phyloP scores from a whole-genome alignment of 2,329 filamentous ascomycete genomes.

The Aspergillus thermomutatus region DNA sequence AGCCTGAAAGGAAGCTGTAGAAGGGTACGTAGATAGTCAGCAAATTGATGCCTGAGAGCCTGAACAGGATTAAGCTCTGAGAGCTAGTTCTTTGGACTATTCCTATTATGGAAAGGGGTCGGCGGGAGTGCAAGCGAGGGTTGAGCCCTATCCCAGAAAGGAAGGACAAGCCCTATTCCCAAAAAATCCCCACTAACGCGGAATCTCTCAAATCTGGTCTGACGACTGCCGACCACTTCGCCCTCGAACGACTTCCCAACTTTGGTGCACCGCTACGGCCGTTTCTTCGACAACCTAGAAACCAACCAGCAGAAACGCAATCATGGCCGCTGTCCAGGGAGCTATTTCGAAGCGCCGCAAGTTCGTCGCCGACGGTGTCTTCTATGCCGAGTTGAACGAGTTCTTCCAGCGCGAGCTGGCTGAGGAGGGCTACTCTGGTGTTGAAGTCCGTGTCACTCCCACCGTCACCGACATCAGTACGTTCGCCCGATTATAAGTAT shows the following conservation, averaged over 20 bases:
- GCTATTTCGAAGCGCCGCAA: constrained; percentile 56
- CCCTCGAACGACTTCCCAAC: constrained; percentile 28
- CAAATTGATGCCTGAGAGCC: constrained; percentile 4
- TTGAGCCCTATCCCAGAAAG: constrained; percentile 39
- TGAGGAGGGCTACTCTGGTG: constrained; percentile 99
- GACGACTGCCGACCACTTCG: constrained; percentile 25
- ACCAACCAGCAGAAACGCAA: constrained; percentile 37
- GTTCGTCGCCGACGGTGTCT: constrained; percentile 97
- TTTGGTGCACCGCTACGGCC: constrained; percentile 27
- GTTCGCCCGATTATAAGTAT: constrained; percentile 28
- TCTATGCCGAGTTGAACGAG: constrained; percentile 99
- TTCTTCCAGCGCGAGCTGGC: constrained; percentile 99
- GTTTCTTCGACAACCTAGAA: constrained; percentile 33
- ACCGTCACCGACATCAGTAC: constrained; percentile 98
- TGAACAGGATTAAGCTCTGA: constrained; percentile 6
- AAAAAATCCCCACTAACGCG: constrained; percentile 41
- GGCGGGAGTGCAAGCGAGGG: constrained; percentile 32
- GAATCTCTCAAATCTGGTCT: constrained; percentile 31
- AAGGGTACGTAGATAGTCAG: neutral
- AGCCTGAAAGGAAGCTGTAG: neutral
- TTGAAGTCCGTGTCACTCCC: constrained; percentile 99
- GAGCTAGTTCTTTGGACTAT: constrained; percentile 7
- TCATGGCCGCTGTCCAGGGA: constrained; percentile 50
- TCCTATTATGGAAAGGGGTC: constrained; percentile 21
- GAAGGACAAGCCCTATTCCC: constrained; percentile 29